Conservation (phyloP, 495 filamentous ascomycete genomes). For the Aspergillus bridgeri region DNA sequence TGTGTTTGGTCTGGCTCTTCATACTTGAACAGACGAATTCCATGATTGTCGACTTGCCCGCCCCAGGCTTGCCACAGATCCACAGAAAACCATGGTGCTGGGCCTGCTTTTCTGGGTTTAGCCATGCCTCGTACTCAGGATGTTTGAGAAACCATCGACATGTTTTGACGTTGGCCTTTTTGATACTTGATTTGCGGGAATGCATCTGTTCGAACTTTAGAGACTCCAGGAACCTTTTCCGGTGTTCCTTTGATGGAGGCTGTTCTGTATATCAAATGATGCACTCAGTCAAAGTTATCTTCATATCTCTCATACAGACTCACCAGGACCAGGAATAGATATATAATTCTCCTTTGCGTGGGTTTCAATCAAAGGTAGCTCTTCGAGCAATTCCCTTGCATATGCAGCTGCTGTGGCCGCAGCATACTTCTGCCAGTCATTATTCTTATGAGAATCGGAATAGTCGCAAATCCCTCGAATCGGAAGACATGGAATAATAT, state of each 20-base stretch:
- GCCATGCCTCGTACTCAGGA: conserved; percentile 45
- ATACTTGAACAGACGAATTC: conserved; percentile 35
- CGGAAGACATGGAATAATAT: conserved; percentile 25
- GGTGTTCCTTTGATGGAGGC: conserved; percentile 11
- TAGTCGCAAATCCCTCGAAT: conserved; percentile 40
- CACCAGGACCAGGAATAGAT: too few species aligned
- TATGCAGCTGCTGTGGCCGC: conserved; percentile 33
- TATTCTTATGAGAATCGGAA: conserved; percentile 35
- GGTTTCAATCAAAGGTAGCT: conserved; percentile 12
- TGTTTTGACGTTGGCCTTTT: conserved; percentile 31
- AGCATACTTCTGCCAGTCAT: conserved; percentile 35
- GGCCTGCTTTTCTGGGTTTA: conserved; percentile 28
- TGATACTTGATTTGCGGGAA: conserved; percentile 22
- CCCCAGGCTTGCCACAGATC: conserved; percentile 56
- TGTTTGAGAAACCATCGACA: conserved; percentile 48
- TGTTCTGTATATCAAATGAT: conserved; percentile 5
- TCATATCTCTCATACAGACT: too few species aligned
- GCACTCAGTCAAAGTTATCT: too few species aligned
- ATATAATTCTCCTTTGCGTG: too few species aligned
- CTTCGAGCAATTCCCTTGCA: conserved; percentile 28
- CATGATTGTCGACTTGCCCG: conserved; percentile 55
- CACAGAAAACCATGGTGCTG: conserved; percentile 52
- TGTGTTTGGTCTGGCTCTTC: conserved; percentile 6
- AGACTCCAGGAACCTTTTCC: conserved; percentile 18
- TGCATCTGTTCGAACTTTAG: conserved; percentile 33